Evolutionary conservation across 1,139 yeast genomes (phyloP).

Genomic region (Pichia inconspicua): DNA sequence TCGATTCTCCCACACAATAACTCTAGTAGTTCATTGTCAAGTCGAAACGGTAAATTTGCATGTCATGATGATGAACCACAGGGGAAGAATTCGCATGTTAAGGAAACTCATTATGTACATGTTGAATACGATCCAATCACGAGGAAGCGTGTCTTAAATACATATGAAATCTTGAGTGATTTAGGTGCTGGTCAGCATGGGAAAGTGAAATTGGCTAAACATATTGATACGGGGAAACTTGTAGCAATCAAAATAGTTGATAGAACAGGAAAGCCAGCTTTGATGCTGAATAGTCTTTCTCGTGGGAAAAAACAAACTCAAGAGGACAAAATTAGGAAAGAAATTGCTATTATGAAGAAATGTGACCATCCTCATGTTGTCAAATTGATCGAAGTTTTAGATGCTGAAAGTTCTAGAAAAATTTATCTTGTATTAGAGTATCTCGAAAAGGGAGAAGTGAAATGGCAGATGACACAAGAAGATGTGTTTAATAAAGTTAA

Average conservation of each 20-base stretch:
- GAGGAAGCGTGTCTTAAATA: slow-evolving; percentile 75
- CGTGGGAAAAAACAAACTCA: slow-evolving; percentile 33
- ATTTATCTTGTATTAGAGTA: slow-evolving; percentile 89
- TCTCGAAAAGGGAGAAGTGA: slow-evolving; percentile 85
- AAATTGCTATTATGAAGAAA: slow-evolving; percentile 93
- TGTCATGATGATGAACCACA: neutral
- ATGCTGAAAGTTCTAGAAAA: slow-evolving; percentile 75
- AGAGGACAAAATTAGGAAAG: slow-evolving; percentile 74
- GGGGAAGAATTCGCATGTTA: slow-evolving; percentile 38
- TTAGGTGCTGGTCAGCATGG: slow-evolving; percentile 97
- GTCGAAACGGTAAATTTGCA: slow-evolving; percentile 4
- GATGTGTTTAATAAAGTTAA: slow-evolving; percentile 11
- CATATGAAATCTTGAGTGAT: slow-evolving; percentile 82
- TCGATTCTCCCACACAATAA: neutral
- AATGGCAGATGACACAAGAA: slow-evolving; percentile 52
- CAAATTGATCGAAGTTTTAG: slow-evolving; percentile 77
- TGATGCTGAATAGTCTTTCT: slow-evolving; percentile 34
- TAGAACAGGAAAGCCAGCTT: slow-evolving; percentile 56
- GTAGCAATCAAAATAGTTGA: slow-evolving; percentile 94
- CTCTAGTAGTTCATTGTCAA: slow-evolving; percentile 4
- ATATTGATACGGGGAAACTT: slow-evolving; percentile 56
- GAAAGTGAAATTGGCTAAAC: slow-evolving; percentile 84
- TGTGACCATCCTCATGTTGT: slow-evolving; percentile 91
- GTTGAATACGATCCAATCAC: slow-evolving; percentile 87
- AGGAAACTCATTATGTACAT: slow-evolving; percentile 74